These are phyloP conservation scores for Tolypocladium ovalisporum DNA, from an alignment of 2,329 filamentous ascomycete genomes.

Conservation along the genomic window DNA sequence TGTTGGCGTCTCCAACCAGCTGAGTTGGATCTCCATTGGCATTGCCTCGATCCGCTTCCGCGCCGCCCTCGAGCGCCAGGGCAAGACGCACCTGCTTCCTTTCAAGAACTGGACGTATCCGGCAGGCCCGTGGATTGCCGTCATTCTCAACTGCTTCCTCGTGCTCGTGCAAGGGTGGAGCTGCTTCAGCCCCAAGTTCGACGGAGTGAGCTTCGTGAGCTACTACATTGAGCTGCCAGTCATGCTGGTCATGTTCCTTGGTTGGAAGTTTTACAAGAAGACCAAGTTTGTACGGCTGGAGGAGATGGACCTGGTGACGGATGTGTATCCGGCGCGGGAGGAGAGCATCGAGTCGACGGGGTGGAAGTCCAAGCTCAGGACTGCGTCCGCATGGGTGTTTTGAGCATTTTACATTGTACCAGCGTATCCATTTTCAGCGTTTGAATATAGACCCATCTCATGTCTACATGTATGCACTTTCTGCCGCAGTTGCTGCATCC, in stretches of 20 bases:
- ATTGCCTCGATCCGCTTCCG: constrained; percentile 57
- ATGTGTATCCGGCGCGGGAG: constrained; percentile 40
- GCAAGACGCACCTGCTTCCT: constrained; percentile 48
- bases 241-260: constrained; percentile 52
- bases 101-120: constrained; percentile 61
- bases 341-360: constrained; percentile 14
- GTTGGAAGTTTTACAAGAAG: constrained; percentile 61
- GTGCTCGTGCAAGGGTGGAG: constrained; percentile 54
- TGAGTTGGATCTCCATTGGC: constrained; percentile 55
- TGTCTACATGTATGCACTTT: not conserved
- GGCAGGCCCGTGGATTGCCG: constrained; percentile 43
- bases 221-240: constrained; percentile 53
- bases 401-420: constrained; percentile 4
- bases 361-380: constrained; percentile 35
- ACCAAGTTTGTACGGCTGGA: constrained; percentile 45
- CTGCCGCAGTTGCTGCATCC: not conserved
- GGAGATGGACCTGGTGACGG: constrained; percentile 53
- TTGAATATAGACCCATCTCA: not conserved
- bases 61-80: constrained; percentile 41
- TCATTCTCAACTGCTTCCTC: constrained; percentile 47
- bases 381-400: constrained; percentile 21
- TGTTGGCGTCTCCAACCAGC: constrained; percentile 56
- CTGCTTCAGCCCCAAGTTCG: constrained; percentile 49
- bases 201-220: constrained; percentile 49
- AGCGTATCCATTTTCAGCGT: not conserved